Evolutionary conservation across 768 basidiomycete species (phyloP).

Genomic region (Phlebiopsis gigantea): DNA sequence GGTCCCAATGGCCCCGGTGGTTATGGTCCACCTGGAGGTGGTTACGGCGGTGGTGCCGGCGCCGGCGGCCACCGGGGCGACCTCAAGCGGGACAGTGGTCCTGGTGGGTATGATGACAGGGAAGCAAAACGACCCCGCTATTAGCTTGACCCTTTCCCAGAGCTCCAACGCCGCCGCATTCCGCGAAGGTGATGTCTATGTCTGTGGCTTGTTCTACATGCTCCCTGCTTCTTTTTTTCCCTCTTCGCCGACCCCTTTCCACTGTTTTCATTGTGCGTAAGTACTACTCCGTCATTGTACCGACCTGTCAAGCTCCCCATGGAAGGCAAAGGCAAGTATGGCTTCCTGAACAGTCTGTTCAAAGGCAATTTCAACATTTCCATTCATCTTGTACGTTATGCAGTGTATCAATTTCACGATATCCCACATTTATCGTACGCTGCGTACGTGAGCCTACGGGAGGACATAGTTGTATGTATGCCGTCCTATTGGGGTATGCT

Average conservation of each 20-base stretch:
- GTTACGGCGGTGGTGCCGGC: conserved; percentile 35
- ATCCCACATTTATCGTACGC: background rate
- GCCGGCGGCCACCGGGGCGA: conserved; percentile 63
- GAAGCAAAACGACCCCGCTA: conserved; percentile 80
- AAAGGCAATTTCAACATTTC: background rate
- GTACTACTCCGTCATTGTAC: conserved; percentile 1
- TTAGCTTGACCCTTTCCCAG: conserved; percentile 28
- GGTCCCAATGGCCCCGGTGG: conserved; percentile 39
- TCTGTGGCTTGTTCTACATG: background rate
- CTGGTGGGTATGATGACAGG: conserved; percentile 78
- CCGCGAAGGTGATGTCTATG: background rate
- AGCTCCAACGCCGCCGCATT: too few species aligned
- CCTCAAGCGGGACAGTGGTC: conserved; percentile 65
- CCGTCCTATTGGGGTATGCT: background rate
- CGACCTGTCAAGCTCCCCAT: background rate
- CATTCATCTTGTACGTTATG: background rate
- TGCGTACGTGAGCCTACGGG: background rate
- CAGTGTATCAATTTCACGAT: too few species aligned
- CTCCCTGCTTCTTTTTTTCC: background rate
- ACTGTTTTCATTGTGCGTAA: conserved; percentile 9
- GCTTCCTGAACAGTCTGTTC: background rate
- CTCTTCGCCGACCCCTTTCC: background rate
- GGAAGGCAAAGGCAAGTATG: conserved; percentile 10
- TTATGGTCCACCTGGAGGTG: conserved; percentile 42
- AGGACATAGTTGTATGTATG: background rate